A percentile compares a stretch with the other conserved stretches of the same genome.
phyloP scores from a whole-genome alignment of 768 basidiomycete genomes.

The Phanerodontia chrysosporium region DNA sequence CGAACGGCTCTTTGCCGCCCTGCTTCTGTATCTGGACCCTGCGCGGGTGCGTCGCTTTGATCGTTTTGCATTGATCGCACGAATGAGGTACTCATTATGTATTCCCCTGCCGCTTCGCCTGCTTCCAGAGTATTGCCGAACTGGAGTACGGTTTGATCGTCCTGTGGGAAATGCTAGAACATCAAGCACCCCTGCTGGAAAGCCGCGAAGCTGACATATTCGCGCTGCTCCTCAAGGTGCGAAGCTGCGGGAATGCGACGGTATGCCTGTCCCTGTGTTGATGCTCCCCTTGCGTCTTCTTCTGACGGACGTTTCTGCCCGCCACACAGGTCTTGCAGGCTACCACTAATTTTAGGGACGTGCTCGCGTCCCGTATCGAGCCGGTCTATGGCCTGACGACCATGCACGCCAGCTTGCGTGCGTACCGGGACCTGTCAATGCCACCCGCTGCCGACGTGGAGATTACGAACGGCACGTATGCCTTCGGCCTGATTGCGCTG shows the following conservation, averaged over 20 bases:
- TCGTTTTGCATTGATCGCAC: not conserved
- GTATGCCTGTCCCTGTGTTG: constrained; percentile 32
- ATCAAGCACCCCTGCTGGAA: constrained; percentile 69
- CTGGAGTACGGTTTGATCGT: constrained; percentile 79
- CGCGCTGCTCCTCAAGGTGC: constrained; percentile 60
- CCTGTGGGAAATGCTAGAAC: constrained; percentile 79
- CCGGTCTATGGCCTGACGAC: constrained; percentile 85
- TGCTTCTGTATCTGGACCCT: constrained; percentile 61
- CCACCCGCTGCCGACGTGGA: constrained; percentile 42
- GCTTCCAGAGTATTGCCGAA: constrained; percentile 51
- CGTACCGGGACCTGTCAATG: constrained; percentile 52
- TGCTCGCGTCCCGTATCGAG: constrained; percentile 64
- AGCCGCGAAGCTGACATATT: constrained; percentile 78
- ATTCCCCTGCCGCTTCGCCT: not conserved
- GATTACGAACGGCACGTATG: constrained; percentile 62
- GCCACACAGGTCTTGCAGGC: constrained; percentile 68
- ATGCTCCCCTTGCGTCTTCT: not conserved
- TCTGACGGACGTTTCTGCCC: not conserved
- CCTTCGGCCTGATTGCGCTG: constrained; percentile 79
- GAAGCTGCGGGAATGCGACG: constrained; percentile 67
- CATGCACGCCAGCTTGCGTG: constrained; percentile 66
- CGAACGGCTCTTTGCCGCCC: constrained; percentile 61
- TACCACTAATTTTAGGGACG: constrained; percentile 77
- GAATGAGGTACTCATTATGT: not conserved
- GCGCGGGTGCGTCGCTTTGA: constrained; percentile 42